These are phyloP conservation scores for Saccharomycopsis sp. DNA, from an alignment of 805 yeast species.

Conservation along the genomic window DNA sequence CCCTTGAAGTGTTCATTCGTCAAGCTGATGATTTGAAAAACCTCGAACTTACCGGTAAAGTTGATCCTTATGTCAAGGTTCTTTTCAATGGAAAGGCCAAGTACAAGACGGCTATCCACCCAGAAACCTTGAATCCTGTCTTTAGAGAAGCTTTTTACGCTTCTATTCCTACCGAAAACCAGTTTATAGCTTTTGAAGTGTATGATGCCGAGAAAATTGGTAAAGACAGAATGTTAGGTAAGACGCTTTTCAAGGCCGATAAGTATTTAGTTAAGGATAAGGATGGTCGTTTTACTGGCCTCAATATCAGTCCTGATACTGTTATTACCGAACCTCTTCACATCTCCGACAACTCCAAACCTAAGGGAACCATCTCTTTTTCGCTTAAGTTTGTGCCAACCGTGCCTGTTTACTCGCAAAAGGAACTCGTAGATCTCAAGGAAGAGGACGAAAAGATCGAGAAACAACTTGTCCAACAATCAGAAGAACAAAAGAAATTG, in stretches of 20 bases:
- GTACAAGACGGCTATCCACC: conserved; percentile 48
- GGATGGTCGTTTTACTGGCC: conserved; percentile 41
- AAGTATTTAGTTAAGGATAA: conserved; percentile 43
- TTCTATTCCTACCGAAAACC: conserved; percentile 56
- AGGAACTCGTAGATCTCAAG: conserved; percentile 45
- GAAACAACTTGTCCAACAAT: conserved; percentile 30
- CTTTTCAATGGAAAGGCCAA: conserved; percentile 50
- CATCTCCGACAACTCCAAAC: conserved; percentile 31
- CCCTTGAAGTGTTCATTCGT: conserved; percentile 52
- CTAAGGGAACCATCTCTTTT: conserved; percentile 44
- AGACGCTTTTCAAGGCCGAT: conserved; percentile 42
- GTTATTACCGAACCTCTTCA: conserved; percentile 31
- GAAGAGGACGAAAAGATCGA: conserved; percentile 35
- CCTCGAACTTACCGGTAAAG: conserved; percentile 61
- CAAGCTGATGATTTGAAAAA: conserved; percentile 45
- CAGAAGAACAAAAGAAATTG: conserved; percentile 40
- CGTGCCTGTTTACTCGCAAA: conserved; percentile 53
- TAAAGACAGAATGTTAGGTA: conserved; percentile 60
- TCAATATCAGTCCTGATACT: conserved; percentile 35
- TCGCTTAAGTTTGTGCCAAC: conserved; percentile 61
- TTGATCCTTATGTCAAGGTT: conserved; percentile 68
- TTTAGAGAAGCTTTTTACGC: conserved; percentile 54
- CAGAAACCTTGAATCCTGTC: conserved; percentile 48
- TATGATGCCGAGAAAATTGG: conserved; percentile 63
- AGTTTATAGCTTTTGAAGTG: conserved; percentile 49